Percentiles rank a stretch among this genome's conserved stretches.
These are phyloP conservation scores for Kwoniella europaea DNA, from an alignment of 768 basidiomycete species.

Conservation along the genomic window DNA sequence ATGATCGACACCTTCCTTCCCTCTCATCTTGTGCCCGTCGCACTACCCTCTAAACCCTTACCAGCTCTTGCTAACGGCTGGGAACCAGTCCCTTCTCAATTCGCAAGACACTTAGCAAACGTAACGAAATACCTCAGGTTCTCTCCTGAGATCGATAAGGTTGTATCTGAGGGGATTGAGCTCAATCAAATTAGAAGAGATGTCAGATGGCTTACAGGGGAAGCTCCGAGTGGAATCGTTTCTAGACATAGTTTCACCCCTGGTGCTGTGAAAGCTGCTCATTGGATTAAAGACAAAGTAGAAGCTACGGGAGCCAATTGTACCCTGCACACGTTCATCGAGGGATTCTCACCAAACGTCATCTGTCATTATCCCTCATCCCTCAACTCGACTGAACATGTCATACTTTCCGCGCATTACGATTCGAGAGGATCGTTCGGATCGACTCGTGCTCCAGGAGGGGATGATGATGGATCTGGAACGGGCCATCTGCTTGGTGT, in stretches of 20 bases:
- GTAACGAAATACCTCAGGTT: constrained; percentile 70
- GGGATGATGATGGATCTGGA: constrained; percentile 70
- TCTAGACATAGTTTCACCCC: constrained; percentile 81
- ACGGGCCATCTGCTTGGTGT: constrained; percentile 77
- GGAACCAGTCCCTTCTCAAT: constrained; percentile 66
- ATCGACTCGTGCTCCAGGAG: constrained; percentile 69
- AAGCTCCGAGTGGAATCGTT: constrained; percentile 71
- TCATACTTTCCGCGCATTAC: constrained; percentile 84
- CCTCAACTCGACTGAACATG: constrained; percentile 66
- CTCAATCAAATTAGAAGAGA: constrained; percentile 70
- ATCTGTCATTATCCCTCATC: constrained; percentile 74
- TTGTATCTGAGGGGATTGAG: constrained; percentile 71
- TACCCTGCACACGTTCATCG: constrained; percentile 68
- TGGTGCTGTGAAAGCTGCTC: constrained; percentile 70
- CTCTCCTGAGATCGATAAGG: constrained; percentile 69
- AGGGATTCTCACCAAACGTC: constrained; percentile 82
- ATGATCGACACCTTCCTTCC: constrained; percentile 70
- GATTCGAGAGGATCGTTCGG: constrained; percentile 91
- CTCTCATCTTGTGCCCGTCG: constrained; percentile 72
- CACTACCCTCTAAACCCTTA: constrained; percentile 64
- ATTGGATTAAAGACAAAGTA: constrained; percentile 71
- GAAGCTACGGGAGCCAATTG: constrained; percentile 79
- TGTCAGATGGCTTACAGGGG: constrained; percentile 82
- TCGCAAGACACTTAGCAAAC: constrained; percentile 65
- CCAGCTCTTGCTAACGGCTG: constrained; percentile 23